These are phyloP conservation scores for Paratinospora sagittata DNA, from an alignment of 164 flowering plant genomes.

Conservation along the genomic window DNA sequence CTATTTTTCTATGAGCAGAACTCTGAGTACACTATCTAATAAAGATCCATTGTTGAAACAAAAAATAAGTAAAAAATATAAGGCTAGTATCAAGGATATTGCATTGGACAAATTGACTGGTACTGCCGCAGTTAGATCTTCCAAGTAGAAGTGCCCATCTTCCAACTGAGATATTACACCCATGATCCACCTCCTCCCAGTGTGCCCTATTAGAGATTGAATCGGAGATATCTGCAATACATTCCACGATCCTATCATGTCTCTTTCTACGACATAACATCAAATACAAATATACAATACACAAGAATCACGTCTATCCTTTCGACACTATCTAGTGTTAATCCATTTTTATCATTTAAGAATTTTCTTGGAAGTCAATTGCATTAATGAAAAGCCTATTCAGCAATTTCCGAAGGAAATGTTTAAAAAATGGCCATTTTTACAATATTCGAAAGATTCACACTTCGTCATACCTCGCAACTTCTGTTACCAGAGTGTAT, in stretches of 20 bases:
- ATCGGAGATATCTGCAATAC: constrained; percentile 71
- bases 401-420: not conserved
- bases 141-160: constrained; percentile 96
- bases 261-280: too few species aligned
- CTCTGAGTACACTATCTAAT: not conserved
- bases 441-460: not conserved
- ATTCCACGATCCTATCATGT: not conserved
- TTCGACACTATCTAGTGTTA: too few species aligned
- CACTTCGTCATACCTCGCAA: constrained; percentile 51
- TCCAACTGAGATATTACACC: constrained; percentile 95
- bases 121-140: constrained; percentile 91
- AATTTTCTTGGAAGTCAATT: too few species aligned
- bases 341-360: too few species aligned
- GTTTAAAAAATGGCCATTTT: not conserved
- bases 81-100: constrained; percentile 64
- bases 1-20: not conserved
- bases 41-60: not conserved
- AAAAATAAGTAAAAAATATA: not conserved
- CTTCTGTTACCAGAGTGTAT: constrained; percentile 51
- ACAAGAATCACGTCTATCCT: too few species aligned
- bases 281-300: too few species aligned
- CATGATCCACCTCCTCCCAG: constrained; percentile 88
- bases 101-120: constrained; percentile 79
- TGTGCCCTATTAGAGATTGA: constrained; percentile 77
- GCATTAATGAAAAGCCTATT: too few species aligned